Evolutionary conservation across 2,329 filamentous ascomycete genomes (phyloP).

Genomic region (Knufia petricola): DNA sequence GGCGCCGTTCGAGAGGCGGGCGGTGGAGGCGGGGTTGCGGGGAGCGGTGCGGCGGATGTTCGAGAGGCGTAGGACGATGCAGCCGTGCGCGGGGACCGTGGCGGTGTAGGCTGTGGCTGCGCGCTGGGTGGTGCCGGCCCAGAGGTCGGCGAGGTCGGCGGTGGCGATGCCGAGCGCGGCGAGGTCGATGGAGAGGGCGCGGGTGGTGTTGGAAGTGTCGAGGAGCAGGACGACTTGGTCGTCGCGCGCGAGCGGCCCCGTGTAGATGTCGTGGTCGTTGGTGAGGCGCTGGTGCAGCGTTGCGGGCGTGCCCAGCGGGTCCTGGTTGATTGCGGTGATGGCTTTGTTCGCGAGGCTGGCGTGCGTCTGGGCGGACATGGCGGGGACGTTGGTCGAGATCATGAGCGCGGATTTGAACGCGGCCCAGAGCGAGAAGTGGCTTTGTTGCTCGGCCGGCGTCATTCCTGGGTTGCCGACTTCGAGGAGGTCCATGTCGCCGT

Average conservation of each 20-base stretch:
- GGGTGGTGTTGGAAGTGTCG: constrained; percentile 30
- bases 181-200: constrained; percentile 27
- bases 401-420: constrained; percentile 25
- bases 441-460: constrained; percentile 23
- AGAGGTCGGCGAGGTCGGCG: constrained; percentile 31
- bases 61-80: constrained; percentile 28
- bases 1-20: neutral
- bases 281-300: constrained; percentile 31
- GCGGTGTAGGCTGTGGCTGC: constrained; percentile 20
- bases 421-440: constrained; percentile 26
- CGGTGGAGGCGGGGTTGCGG: neutral
- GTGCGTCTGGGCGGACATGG: constrained; percentile 18
- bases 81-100: constrained; percentile 23
- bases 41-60: constrained; percentile 22
- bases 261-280: constrained; percentile 32
- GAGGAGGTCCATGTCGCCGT: constrained; percentile 22
- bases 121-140: constrained; percentile 22
- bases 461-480: constrained; percentile 27
- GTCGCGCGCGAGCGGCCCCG: constrained; percentile 29
- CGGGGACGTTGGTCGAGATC: constrained; percentile 19
- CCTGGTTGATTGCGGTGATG: constrained; percentile 34
- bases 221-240: constrained; percentile 30
- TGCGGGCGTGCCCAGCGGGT: constrained; percentile 30
- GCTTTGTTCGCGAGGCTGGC: constrained; percentile 30
- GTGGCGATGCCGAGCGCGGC: constrained; percentile 25